Evolutionary conservation across 192 early-diverging fungal species (phyloP).

Genomic region (Rhizophagus clarus): DNA sequence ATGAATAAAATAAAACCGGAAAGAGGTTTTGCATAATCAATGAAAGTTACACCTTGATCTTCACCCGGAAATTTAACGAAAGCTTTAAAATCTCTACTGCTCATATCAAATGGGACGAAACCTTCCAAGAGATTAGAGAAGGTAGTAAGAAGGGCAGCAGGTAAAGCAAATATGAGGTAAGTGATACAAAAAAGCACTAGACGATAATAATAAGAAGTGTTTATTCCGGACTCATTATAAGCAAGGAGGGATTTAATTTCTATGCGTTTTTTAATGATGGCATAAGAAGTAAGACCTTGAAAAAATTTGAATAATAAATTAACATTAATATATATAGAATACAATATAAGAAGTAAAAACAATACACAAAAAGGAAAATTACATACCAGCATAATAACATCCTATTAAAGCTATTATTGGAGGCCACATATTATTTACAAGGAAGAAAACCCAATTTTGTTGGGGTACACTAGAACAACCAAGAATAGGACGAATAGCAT

Average conservation of each 20-base stretch:
- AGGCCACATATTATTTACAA: constrained; percentile 3
- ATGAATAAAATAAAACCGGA: constrained; percentile 15
- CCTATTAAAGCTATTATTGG: constrained; percentile 3
- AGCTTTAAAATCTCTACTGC: not conserved
- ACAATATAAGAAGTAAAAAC: too few relatives aligned
- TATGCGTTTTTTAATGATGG: constrained; percentile 18
- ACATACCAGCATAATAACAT: constrained; percentile 20
- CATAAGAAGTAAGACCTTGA: not conserved
- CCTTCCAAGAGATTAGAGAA: not conserved
- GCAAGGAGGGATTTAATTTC: constrained; percentile 14
- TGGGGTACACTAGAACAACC: not conserved
- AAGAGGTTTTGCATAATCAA: constrained; percentile 23
- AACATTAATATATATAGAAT: too few relatives aligned
- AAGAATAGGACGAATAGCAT: constrained; percentile 15
- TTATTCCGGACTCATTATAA: constrained; percentile 12
- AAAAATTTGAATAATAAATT: too few relatives aligned
- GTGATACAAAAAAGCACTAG: constrained; percentile 18
- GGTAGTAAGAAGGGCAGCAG: not conserved
- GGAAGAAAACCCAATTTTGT: not conserved
- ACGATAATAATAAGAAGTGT: constrained; percentile 6
- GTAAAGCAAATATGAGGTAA: constrained; percentile 2
- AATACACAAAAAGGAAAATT: too few relatives aligned
- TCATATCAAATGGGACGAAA: not conserved
- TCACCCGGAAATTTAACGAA: not conserved
- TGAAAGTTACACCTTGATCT: not conserved